These are phyloP conservation scores for Boletellus emodensis DNA, from an alignment of 768 basidiomycete genomes.

Conservation along the genomic window DNA sequence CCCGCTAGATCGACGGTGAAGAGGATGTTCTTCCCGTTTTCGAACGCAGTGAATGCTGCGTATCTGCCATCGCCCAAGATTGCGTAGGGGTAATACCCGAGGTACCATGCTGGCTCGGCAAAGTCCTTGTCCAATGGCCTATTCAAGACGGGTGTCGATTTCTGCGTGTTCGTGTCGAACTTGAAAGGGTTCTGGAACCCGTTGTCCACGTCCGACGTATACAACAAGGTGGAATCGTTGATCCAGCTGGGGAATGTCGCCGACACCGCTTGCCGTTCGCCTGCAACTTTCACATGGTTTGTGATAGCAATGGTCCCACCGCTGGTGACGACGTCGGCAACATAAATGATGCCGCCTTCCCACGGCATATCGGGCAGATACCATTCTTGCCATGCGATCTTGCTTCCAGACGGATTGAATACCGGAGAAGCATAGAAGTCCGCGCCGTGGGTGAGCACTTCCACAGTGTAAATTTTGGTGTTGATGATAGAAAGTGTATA, in stretches of 20 bases:
- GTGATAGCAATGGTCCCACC: slow-evolving; percentile 29
- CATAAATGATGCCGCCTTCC: slow-evolving; percentile 51
- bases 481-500: slow-evolving; percentile 57
- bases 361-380: slow-evolving; percentile 64
- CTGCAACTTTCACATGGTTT: slow-evolving; percentile 41
- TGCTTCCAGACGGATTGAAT: slow-evolving; percentile 53
- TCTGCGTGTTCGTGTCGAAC: slow-evolving; percentile 24
- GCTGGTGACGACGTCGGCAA: slow-evolving; percentile 38
- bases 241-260: slow-evolving; percentile 33
- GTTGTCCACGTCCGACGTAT: slow-evolving; percentile 52
- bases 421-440: slow-evolving; percentile 64
- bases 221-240: slow-evolving; percentile 51
- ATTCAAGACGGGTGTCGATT: slow-evolving; percentile 26
- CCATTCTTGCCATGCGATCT: slow-evolving; percentile 62
- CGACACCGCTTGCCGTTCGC: slow-evolving; percentile 37
- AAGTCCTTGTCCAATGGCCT: slow-evolving; percentile 23
- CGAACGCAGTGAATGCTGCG: slow-evolving; percentile 30
- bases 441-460: slow-evolving; percentile 44
- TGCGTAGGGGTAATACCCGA: slow-evolving; percentile 19
- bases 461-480: slow-evolving; percentile 35
- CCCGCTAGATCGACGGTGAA: slow-evolving; percentile 26
- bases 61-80: slow-evolving; percentile 20
- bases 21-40: slow-evolving; percentile 29
- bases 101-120: slow-evolving; percentile 12
- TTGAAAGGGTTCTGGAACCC: slow-evolving; percentile 52